Conservation (phyloP, 2,329 filamentous ascomycete genomes). For the Malbranchea cinnamomea region DNA sequence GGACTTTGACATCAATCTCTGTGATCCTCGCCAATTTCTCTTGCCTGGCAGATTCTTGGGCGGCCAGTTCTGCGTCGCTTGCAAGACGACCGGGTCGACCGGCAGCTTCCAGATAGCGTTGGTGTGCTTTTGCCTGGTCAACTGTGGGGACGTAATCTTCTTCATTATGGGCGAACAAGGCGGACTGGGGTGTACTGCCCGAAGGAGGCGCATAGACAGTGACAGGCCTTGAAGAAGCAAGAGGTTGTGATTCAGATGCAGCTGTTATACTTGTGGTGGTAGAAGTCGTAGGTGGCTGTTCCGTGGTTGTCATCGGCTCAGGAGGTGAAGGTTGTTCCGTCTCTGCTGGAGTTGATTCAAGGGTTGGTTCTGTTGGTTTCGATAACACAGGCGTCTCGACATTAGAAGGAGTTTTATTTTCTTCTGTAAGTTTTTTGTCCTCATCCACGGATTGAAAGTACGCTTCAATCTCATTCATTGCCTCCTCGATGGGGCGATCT, state of each 20-base stretch:
- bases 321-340: conserved; percentile 2
- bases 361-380: conserved; percentile 6
- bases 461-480: conserved; percentile 63
- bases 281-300: conserved; percentile 2
- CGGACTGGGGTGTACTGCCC: conserved; percentile 59
- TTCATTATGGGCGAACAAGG: conserved; percentile 51
- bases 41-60: conserved; percentile 49
- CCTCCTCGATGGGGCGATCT: conserved; percentile 65
- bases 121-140: conserved; percentile 67
- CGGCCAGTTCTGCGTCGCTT: conserved; percentile 68
- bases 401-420: conserved; percentile 4
- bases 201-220: conserved; percentile 66
- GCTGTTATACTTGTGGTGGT: conserved; percentile 3
- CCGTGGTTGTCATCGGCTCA: conserved; percentile 3
- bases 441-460: conserved; percentile 47
- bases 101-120: conserved; percentile 62
- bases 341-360: conserved; percentile 2
- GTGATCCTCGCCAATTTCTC: conserved; percentile 51
- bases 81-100: conserved; percentile 63
- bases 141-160: conserved; percentile 68
- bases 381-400: conserved; percentile 7
- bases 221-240: conserved; percentile 35
- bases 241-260: conserved; percentile 13
- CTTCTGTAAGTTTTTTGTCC: conserved; percentile 9
- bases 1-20: conserved; percentile 60